Conservation (phyloP, 805 yeast species). For the Candida nanaspora region DNA sequence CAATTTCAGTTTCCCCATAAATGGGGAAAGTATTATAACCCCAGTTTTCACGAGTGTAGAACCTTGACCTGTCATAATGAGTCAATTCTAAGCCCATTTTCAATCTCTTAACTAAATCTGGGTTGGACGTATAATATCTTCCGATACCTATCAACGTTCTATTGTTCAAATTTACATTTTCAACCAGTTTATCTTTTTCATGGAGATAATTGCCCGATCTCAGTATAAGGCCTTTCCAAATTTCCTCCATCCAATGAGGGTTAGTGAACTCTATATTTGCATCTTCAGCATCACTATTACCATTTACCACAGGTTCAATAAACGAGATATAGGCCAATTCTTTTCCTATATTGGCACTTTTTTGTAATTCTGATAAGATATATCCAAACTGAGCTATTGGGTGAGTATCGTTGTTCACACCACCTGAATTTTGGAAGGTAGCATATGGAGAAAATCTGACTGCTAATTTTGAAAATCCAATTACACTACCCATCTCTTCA, state of each 20-base stretch:
- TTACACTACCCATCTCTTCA: slow-evolving; percentile 34
- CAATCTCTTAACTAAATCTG: slow-evolving; percentile 28
- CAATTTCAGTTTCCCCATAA: slow-evolving; percentile 8
- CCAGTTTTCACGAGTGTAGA: slow-evolving; percentile 27
- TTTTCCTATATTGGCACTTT: slow-evolving; percentile 23
- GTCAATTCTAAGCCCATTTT: slow-evolving; percentile 23
- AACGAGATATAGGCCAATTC: slow-evolving; percentile 29
- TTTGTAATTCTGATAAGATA: slow-evolving; percentile 26
- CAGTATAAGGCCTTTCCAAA: slow-evolving; percentile 30
- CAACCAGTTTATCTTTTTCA: background rate
- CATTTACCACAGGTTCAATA: slow-evolving; percentile 33
- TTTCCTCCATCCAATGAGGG: slow-evolving; percentile 29
- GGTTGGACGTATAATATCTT: slow-evolving; percentile 30
- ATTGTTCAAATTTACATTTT: slow-evolving; percentile 4
- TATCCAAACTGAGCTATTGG: slow-evolving; percentile 26
- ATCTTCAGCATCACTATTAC: slow-evolving; percentile 18
- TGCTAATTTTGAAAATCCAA: slow-evolving; percentile 30
- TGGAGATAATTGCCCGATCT: slow-evolving; percentile 12
- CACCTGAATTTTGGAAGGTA: slow-evolving; percentile 28
- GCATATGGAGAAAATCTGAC: slow-evolving; percentile 38
- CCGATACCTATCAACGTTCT: slow-evolving; percentile 31
- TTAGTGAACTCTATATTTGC: slow-evolving; percentile 6
- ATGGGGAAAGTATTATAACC: slow-evolving; percentile 27
- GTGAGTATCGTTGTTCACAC: slow-evolving; percentile 25
- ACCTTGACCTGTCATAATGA: slow-evolving; percentile 28